Evolutionary conservation across 176 grass and related monocot species (phyloP).

Genomic region (Raddia distichophylla): DNA sequence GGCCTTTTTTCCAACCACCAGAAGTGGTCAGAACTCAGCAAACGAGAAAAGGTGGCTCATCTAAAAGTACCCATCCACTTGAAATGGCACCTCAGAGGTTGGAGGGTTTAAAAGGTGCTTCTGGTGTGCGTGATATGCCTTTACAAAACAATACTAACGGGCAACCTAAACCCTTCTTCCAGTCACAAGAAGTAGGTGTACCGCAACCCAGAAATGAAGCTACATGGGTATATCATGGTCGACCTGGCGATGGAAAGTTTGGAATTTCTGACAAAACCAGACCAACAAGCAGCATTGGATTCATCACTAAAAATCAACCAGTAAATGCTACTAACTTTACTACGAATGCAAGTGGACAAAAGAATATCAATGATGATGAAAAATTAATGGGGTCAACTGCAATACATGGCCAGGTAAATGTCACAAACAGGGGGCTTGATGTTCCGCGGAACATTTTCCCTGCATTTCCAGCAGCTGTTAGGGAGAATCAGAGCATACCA

Average conservation of each 20-base stretch:
- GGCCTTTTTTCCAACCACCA: conserved; percentile 58
- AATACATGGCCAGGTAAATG: conserved; percentile 47
- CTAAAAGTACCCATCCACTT: conserved; percentile 31
- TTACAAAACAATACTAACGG: conserved; percentile 31
- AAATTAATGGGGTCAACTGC: conserved; percentile 52
- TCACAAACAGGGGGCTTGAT: conserved; percentile 53
- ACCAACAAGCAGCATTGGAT: conserved; percentile 47
- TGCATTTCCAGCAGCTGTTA: conserved; percentile 63
- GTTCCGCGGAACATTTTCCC: conserved; percentile 56
- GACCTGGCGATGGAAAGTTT: conserved; percentile 61
- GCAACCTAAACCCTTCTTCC: conserved; percentile 61
- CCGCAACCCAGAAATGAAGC: conserved; percentile 54
- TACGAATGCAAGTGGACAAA: conserved; percentile 47
- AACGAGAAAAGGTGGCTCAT: conserved; percentile 38
- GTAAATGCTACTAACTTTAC: conserved; percentile 44
- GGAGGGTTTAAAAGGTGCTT: conserved; percentile 47
- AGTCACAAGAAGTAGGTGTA: conserved; percentile 51
- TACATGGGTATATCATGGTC: conserved; percentile 52
- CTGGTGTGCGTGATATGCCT: conserved; percentile 41
- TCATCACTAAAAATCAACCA: conserved; percentile 66
- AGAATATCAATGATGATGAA: conserved; percentile 52
- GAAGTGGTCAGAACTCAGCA: conserved; percentile 36
- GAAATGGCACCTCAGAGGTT: conserved; percentile 41
- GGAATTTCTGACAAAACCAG: conserved; percentile 46
- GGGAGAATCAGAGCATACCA: conserved; percentile 61